Conservation (phyloP, 441 rosid species). For the Mallotus japonicus region DNA sequence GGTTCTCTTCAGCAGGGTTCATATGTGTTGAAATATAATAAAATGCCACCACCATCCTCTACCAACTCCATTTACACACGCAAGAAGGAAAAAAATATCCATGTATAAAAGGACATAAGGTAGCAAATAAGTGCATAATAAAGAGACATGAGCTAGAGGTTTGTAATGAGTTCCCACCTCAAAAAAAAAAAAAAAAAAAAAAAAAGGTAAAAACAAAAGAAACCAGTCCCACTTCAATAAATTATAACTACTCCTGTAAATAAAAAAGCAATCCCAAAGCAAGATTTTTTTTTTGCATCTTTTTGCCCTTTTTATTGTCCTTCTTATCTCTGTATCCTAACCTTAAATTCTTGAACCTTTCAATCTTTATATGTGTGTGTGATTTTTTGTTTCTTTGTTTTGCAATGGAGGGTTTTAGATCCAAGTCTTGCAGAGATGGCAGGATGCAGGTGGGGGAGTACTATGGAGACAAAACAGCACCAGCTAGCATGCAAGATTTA, state of each 20-base stretch:
- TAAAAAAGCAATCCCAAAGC: constrained; percentile 22
- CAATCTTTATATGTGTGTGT: neutral
- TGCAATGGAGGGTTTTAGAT: constrained; percentile 61
- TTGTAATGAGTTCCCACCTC: neutral
- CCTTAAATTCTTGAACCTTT: constrained; percentile 21
- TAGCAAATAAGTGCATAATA: neutral
- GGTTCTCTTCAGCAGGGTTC: neutral
- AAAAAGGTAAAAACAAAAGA: neutral
- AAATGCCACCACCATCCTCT: neutral
- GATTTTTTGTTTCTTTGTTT: neutral
- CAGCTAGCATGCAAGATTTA: constrained; percentile 61
- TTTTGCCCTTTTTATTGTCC: neutral
- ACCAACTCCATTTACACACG: neutral
- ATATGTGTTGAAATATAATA: neutral
- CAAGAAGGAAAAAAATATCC: neutral
- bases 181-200: neutral
- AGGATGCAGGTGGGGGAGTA: constrained; percentile 40
- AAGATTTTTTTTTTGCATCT: neutral
- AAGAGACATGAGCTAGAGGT: neutral
- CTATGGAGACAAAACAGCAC: constrained; percentile 37
- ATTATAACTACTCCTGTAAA: neutral
- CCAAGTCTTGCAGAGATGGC: constrained; percentile 70
- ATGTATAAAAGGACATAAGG: neutral
- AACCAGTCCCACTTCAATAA: constrained; percentile 11
- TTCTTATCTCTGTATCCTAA: neutral